Base-by-base conservation (phyloP, 768 basidiomycete species). In the Mycena metata region DNA sequence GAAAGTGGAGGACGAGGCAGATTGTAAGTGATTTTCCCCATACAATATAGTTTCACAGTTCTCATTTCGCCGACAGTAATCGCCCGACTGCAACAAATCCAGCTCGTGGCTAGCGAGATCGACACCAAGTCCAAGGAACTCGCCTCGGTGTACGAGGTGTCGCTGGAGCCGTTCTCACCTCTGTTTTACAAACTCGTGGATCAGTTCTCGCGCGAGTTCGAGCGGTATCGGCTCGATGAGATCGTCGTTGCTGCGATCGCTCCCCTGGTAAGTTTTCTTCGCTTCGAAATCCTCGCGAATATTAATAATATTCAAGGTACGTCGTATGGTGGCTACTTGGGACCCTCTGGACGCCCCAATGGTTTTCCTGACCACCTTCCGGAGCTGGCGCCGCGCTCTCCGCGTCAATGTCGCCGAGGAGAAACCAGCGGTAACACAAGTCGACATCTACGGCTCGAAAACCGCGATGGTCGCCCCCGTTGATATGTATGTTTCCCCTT, bases 211-310 rank as follows among this genome's bases (percentile, higher is more conserved):
- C 73, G 79, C 16, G 97, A 99, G 75, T 96, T 94, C 74, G 90
- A 91, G 23, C 83, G 79, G 61, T 93, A 96, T 74, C 83, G 85
- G 17, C 80, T 99, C 39, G 98, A 99, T 70, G 96, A 99, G 75
- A 89, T 99, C 24, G 89, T 97, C 6, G 94, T 99, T 4, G 96
- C 92, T 21, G 96, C 97, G 5, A 92, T 99, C 56, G 88, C 91
- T 5, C 98, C 97, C 2, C 79, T 88, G 16, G 89, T 90, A 70
- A 73, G 87, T 69, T 33, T n/a, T 12, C 64, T 66, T 46, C 2
- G 12, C 64, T 66, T 46, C 2, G 12, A 47, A 47, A 19, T 46
- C 10, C 19, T 60, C 5, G 3, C 23, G 11, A 21, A 23, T 52
- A 43, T 55, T 69, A 15, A 26, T 30, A 43, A 30, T 23, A 36